These are phyloP conservation scores for Colletotrichum godetiae DNA, from an alignment of 2,329 filamentous ascomycete genomes.

Conservation along the genomic window DNA sequence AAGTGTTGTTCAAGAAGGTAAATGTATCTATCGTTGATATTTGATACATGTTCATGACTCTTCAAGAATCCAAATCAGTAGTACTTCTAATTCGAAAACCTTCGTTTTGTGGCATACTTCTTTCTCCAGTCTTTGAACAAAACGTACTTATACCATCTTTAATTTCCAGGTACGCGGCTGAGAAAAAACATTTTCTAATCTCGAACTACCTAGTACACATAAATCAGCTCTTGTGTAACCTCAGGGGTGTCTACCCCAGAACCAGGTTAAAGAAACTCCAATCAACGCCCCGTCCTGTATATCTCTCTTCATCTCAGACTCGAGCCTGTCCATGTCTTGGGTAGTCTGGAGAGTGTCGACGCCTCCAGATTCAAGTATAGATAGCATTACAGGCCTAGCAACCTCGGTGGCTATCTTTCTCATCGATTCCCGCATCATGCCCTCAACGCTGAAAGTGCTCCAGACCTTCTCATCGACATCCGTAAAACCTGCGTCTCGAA, in stretches of 20 bases:
- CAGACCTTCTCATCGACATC: slow-evolving; percentile 7
- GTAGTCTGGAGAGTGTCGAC: neutral
- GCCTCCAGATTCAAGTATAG: neutral
- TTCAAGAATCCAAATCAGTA: too few relatives aligned
- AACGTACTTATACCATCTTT: too few relatives aligned
- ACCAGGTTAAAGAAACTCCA: slow-evolving; percentile 1
- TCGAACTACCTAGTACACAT: too few relatives aligned
- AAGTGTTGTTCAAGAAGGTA: too few relatives aligned
- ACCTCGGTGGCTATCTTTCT: neutral
- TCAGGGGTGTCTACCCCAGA: slow-evolving; percentile 12
- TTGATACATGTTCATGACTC: too few relatives aligned
- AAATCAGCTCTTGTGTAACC: neutral
- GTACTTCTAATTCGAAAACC: too few relatives aligned
- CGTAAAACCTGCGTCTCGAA: slow-evolving; percentile 1
- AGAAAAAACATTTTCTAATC: too few relatives aligned
- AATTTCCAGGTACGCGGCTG: too few relatives aligned
- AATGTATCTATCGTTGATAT: too few relatives aligned
- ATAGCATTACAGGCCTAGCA: neutral
- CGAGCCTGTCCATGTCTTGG: slow-evolving; percentile 1
- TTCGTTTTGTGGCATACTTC: too few relatives aligned
- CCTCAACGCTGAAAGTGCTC: slow-evolving; percentile 8
- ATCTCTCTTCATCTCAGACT: neutral
- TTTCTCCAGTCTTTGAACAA: too few relatives aligned
- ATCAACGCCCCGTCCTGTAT: neutral
- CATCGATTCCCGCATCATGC: slow-evolving; percentile 13